A percentile compares a stretch with the other conserved stretches of the same genome.
Evolutionary conservation across 306 rosid species (phyloP).

Genomic region (Lathyrus oleraceus): DNA sequence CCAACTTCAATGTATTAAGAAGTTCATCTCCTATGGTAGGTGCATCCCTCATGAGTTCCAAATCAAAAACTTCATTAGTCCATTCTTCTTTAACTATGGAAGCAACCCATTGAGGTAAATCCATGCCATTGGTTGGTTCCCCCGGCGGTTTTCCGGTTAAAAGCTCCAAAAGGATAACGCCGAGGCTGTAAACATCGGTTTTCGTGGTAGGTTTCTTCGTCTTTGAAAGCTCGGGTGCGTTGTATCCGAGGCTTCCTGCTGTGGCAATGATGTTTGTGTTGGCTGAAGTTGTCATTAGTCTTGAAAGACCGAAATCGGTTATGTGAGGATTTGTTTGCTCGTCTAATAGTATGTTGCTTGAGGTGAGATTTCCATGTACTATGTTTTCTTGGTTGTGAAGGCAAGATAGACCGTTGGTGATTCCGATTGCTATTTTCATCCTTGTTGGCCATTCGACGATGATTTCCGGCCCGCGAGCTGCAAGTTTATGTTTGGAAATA

Average conservation of each 20-base stretch:
- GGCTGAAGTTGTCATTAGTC: constrained; percentile 80
- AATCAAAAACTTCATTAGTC: constrained; percentile 88
- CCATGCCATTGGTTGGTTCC: constrained; percentile 77
- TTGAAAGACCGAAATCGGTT: constrained; percentile 80
- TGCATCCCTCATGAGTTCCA: constrained; percentile 81
- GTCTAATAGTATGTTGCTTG: constrained; percentile 70
- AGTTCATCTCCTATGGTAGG: constrained; percentile 65
- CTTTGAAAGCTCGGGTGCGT: constrained; percentile 85
- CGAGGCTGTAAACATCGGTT: constrained; percentile 68
- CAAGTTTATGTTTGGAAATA: constrained; percentile 12
- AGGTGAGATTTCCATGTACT: constrained; percentile 78
- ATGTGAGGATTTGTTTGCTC: constrained; percentile 67
- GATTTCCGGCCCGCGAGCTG: constrained; percentile 80
- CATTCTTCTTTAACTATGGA: constrained; percentile 87
- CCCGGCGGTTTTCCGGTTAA: constrained; percentile 77
- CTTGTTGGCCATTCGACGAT: constrained; percentile 84
- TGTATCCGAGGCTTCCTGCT: constrained; percentile 83
- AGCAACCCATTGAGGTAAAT: constrained; percentile 91
- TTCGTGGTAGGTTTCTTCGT: constrained; percentile 56
- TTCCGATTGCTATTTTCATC: constrained; percentile 72
- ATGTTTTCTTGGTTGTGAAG: constrained; percentile 67
- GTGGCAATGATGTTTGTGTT: constrained; percentile 78
- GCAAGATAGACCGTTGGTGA: constrained; percentile 56
- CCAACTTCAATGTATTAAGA: constrained; percentile 78
- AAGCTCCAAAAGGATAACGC: constrained; percentile 82